phyloP scores from a whole-genome alignment of 2,329 filamentous ascomycete species.

The Fusarium circinatum region DNA sequence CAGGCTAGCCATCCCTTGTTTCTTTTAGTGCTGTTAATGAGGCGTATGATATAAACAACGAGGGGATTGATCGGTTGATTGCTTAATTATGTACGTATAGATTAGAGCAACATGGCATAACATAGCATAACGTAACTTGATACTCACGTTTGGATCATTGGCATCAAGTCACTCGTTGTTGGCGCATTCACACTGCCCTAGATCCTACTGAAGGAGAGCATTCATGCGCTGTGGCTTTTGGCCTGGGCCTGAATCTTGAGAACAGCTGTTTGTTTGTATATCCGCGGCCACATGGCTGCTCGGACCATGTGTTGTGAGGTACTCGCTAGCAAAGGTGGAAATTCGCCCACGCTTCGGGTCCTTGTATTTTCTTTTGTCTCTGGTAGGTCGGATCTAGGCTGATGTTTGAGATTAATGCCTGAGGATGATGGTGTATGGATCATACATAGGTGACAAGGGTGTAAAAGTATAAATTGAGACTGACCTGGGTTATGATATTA shows the following conservation, averaged over 20 bases:
- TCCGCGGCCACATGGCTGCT: constrained; percentile 30
- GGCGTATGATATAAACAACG: constrained; percentile 27
- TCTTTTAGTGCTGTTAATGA: constrained; percentile 19
- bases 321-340: background rate
- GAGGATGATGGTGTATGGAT: background rate
- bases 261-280: background rate
- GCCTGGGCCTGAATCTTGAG: background rate
- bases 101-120: constrained; percentile 26
- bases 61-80: background rate
- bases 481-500: background rate
- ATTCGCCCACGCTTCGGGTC: background rate
- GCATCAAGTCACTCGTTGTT: background rate
- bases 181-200: background rate
- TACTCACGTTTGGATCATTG: background rate
- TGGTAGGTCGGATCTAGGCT: background rate
- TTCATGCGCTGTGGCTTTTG: background rate
- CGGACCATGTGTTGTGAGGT: constrained; percentile 11
- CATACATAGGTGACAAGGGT: background rate
- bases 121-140: constrained; percentile 10
- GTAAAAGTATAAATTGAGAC: background rate
- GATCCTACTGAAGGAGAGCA: background rate
- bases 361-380: background rate
- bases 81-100: constrained; percentile 8
- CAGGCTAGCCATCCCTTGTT: constrained; percentile 1
- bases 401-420: background rate